phyloP scores from a whole-genome alignment of 331 rosid genomes.

The Malus hybrid region DNA sequence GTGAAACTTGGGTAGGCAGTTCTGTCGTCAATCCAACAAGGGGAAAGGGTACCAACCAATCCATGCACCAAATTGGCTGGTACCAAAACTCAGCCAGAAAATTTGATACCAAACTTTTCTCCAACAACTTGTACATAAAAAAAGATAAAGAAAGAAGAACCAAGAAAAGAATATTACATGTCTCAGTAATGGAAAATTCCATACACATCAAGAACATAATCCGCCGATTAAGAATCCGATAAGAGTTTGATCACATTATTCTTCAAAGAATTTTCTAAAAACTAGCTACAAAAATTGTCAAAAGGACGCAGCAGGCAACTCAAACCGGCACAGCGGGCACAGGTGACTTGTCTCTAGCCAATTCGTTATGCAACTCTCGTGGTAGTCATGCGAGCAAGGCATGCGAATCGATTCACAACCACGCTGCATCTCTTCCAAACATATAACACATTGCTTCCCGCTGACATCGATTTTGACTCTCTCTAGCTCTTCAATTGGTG shows the following conservation, averaged over 20 bases:
- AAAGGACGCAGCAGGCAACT: not conserved
- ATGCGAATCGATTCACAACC: conserved; percentile 7
- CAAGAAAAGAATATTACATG: not conserved
- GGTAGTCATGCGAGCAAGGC: conserved; percentile 25
- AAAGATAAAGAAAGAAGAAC: too few species aligned
- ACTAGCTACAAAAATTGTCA: not conserved
- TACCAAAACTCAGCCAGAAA: not conserved
- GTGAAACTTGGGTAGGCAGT: not conserved
- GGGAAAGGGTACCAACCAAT: not conserved
- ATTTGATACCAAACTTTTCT: not conserved
- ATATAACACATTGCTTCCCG: conserved; percentile 8
- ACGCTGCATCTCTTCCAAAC: conserved; percentile 10
- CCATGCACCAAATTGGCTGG: conserved; percentile 2
- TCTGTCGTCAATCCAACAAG: not conserved
- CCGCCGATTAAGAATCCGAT: too few species aligned
- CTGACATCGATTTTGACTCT: conserved; percentile 5
- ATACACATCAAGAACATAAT: not conserved
- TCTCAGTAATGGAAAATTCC: not conserved
- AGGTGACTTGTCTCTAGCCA: conserved; percentile 17
- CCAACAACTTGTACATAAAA: not conserved
- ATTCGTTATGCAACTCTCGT: conserved; percentile 10
- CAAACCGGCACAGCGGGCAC: conserved; percentile 26
- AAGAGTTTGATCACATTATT: not conserved
- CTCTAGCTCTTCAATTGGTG: conserved; percentile 1
- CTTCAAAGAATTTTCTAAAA: not conserved